phyloP scores from a whole-genome alignment of 768 basidiomycete genomes.

The Tulasnella sp. region DNA sequence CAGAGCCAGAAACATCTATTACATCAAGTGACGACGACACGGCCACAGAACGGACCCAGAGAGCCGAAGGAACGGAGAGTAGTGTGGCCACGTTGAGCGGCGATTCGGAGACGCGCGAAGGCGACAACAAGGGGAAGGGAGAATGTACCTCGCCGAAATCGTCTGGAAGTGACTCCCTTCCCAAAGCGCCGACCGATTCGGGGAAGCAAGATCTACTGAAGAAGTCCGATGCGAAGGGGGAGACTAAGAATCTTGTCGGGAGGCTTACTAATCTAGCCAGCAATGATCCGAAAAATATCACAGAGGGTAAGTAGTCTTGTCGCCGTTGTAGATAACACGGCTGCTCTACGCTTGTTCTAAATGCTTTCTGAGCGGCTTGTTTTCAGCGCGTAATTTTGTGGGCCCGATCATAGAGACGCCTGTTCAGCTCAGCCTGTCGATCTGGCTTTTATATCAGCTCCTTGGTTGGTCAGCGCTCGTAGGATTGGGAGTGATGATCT shows the following conservation, averaged over 20 bases:
- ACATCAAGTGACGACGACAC: constrained; percentile 6
- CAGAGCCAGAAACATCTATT: constrained; percentile 20
- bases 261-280: constrained; percentile 70
- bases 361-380: constrained; percentile 14
- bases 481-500: constrained; percentile 41
- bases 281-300: constrained; percentile 42
- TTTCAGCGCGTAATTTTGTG: constrained; percentile 26
- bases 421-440: constrained; percentile 31
- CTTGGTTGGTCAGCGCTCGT: constrained; percentile 50
- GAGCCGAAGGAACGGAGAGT: no score
- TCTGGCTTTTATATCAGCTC: constrained; percentile 34
- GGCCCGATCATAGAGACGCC: constrained; percentile 31
- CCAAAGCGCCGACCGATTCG: no score
- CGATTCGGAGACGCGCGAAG: background rate
- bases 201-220: no score
- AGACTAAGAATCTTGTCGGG: constrained; percentile 47
- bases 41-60: no score
- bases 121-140: constrained; percentile 7
- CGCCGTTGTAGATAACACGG: background rate
- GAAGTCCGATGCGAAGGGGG: constrained; percentile 14
- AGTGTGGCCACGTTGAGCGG: no score
- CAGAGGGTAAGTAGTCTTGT: constrained; percentile 21
- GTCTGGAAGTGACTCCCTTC: background rate
- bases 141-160: background rate
- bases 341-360: constrained; percentile 25